Evolutionary conservation across 1,284 basidiomycete species (phyloP).

Genomic region (Tranzscheliella williamsii): DNA sequence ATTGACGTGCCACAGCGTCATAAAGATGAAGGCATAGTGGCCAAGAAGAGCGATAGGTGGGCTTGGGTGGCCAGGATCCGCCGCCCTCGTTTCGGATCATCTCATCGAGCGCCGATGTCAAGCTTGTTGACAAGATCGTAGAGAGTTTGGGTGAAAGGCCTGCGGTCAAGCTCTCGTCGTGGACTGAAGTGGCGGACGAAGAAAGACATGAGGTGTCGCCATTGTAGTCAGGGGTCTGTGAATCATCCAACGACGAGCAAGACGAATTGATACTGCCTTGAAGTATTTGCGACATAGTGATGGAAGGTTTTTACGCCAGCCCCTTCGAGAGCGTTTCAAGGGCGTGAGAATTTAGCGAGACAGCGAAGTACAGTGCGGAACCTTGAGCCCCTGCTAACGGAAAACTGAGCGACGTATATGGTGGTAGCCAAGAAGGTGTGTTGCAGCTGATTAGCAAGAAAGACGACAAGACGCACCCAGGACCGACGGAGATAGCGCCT

Average conservation of each 20-base stretch:
- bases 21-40: conserved; percentile 27
- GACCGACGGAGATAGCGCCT: too few relatives aligned
- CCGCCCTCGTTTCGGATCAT: conserved; percentile 32
- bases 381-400: too few relatives aligned
- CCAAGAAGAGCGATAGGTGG: conserved; percentile 33
- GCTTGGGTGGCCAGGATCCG: conserved; percentile 31
- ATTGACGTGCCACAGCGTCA: conserved; percentile 18
- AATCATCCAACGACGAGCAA: conserved; percentile 18
- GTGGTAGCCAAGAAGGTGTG: background rate
- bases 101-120: conserved; percentile 15
- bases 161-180: conserved; percentile 14
- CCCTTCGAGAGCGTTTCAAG: too few relatives aligned
- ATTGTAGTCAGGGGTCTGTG: conserved; percentile 19
- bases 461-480: background rate
- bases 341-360: too few relatives aligned
- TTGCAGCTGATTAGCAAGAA: background rate
- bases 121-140: conserved; percentile 11
- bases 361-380: background rate
- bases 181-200: conserved; percentile 31
- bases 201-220: conserved; percentile 19
- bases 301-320: too few relatives aligned
- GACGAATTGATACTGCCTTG: conserved; percentile 30
- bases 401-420: too few relatives aligned
- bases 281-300: conserved; percentile 13
- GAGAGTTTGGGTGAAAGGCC: conserved; percentile 25